Conservation (phyloP, 148 eudicot genomes). For the Vaccinium myrtillus region DNA sequence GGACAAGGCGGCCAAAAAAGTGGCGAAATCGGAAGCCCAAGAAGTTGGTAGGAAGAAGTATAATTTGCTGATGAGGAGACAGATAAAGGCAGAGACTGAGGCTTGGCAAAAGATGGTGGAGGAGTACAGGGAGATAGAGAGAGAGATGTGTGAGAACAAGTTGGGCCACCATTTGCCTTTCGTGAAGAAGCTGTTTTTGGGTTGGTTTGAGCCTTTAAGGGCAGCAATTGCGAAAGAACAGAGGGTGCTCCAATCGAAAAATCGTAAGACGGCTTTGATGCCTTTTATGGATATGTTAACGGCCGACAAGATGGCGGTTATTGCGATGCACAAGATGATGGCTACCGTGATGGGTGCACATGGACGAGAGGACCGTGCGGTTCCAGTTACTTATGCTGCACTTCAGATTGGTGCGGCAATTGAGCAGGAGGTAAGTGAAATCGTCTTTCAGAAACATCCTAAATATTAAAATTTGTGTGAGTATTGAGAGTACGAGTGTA, state of each 20-base stretch:
- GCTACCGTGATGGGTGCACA: conserved; percentile 53
- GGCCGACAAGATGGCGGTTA: conserved; percentile 90
- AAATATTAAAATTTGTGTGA: no score
- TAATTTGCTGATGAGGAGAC: conserved; percentile 63
- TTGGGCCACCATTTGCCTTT: conserved; percentile 89
- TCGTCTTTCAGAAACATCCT: no score
- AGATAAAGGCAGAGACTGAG: conserved; percentile 78
- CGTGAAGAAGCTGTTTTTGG: conserved; percentile 69
- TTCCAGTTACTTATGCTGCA: conserved; percentile 73
- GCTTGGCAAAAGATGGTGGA: conserved; percentile 87
- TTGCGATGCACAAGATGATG: conserved; percentile 92
- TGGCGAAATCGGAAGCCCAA: conserved; percentile 27
- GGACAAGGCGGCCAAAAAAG: conserved; percentile 21
- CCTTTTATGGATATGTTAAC: conserved; percentile 62
- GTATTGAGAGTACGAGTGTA: no score
- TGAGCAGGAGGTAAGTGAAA: conserved; percentile 67
- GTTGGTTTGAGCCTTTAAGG: conserved; percentile 91
- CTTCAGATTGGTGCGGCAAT: conserved; percentile 75
- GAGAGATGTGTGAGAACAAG: conserved; percentile 80
- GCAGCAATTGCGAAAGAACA: conserved; percentile 74
- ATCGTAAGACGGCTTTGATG: conserved; percentile 46
- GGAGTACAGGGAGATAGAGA: conserved; percentile 74
- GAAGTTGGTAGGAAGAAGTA: conserved; percentile 48
- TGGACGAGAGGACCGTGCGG: conserved; percentile 49
- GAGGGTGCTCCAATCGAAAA: conserved; percentile 36